phyloP scores from a whole-genome alignment of 306 rosid species.

The Mimosa pudica region DNA sequence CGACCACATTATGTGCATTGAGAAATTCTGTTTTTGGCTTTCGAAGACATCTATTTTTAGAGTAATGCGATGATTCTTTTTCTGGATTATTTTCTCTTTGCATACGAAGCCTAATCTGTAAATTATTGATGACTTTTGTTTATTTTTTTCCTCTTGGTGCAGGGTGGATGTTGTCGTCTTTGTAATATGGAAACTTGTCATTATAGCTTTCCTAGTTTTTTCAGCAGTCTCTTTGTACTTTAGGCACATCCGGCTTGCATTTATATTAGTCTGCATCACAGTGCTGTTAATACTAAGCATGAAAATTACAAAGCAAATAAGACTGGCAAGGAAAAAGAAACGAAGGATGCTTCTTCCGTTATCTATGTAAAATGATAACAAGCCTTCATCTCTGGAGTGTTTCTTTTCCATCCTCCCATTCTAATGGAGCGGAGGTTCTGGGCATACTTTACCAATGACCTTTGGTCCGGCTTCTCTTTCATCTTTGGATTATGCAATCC shows the following conservation, averaged over 20 bases:
- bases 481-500: conserved; percentile 39
- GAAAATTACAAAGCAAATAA: conserved; percentile 95
- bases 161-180: conserved; percentile 98
- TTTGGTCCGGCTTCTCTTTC: conserved; percentile 27
- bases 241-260: conserved; percentile 81
- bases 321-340: conserved; percentile 91
- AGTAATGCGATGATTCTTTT: conserved; percentile 1
- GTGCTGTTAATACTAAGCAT: conserved; percentile 84
- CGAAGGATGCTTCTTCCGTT: conserved; percentile 99
- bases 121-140: neutral
- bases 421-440: conserved; percentile 30
- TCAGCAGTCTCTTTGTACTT: conserved; percentile 91
- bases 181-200: conserved; percentile 95
- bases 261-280: conserved; percentile 71
- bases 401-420: conserved; percentile 29
- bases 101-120: conserved; percentile 19
- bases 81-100: conserved; percentile 7
- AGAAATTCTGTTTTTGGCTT: neutral
- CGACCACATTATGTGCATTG: neutral
- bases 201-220: conserved; percentile 91
- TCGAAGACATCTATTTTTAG: neutral
- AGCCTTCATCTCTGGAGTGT: conserved; percentile 37
- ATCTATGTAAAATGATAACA: conserved; percentile 71
- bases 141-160: conserved; percentile 51
- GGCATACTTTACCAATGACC: conserved; percentile 33